Percentiles rank a stretch among this genome's conserved stretches.
Conservation (phyloP, 768 basidiomycete genomes). For the Tylopilus subfusipes region DNA sequence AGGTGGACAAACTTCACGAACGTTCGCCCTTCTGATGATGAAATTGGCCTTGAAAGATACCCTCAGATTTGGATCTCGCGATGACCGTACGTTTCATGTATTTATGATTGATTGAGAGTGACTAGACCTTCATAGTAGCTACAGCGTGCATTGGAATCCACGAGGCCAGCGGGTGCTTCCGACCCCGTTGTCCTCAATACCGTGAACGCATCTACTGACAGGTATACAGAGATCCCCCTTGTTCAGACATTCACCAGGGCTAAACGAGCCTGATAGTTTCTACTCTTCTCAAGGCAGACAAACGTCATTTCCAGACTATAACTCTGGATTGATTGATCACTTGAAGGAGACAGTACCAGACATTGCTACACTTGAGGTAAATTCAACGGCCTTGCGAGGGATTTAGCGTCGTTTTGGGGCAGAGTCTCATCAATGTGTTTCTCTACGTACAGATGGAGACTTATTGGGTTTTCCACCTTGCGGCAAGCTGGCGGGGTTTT, state of each 20-base stretch:
- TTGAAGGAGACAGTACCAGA: conserved; percentile 49
- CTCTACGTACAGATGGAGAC: conserved; percentile 70
- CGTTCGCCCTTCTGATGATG: conserved; percentile 1
- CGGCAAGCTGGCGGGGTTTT: conserved; percentile 58
- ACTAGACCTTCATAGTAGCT: conserved; percentile 37
- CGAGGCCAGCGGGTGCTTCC: conserved; percentile 40
- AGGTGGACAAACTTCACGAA: conserved; percentile 6
- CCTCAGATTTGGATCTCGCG: conserved; percentile 56
- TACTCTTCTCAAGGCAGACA: conserved; percentile 85
- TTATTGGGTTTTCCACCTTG: conserved; percentile 77
- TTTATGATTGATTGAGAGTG: neutral
- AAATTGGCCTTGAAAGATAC: conserved; percentile 37
- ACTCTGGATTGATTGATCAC: conserved; percentile 56
- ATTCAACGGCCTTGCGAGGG: neutral
- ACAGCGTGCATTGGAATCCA: conserved; percentile 39
- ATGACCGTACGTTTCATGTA: conserved; percentile 39
- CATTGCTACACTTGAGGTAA: conserved; percentile 68
- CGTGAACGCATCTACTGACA: conserved; percentile 81
- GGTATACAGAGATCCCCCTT: conserved; percentile 38
- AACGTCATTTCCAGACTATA: conserved; percentile 77
- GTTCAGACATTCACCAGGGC: neutral
- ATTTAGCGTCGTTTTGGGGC: neutral
- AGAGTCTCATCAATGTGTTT: neutral
- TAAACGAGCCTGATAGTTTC: conserved; percentile 46
- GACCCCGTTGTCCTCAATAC: conserved; percentile 38